Conservation (phyloP, 2,329 filamentous ascomycete genomes). For the Colletotrichum spinosum region DNA sequence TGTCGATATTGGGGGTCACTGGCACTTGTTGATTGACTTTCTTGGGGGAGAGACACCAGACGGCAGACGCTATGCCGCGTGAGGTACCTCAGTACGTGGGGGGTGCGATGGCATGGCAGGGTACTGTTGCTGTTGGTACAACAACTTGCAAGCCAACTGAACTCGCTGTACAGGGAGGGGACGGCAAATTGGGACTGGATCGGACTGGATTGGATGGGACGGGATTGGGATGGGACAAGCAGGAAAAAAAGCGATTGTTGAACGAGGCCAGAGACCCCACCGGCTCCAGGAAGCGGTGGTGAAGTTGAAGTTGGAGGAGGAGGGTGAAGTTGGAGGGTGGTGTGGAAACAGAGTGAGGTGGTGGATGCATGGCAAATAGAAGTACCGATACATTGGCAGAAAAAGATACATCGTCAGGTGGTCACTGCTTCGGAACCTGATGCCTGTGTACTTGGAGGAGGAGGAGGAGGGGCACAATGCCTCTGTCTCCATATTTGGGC, state of each 20-base stretch:
- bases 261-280: constrained; percentile 38
- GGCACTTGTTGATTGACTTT: constrained; percentile 37
- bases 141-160: too few relatives aligned
- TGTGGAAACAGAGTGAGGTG: background rate
- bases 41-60: constrained; percentile 33
- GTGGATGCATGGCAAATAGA: background rate
- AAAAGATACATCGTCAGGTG: constrained; percentile 6
- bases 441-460: too few relatives aligned
- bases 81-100: too few relatives aligned
- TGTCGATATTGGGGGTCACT: constrained; percentile 36
- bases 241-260: constrained; percentile 39
- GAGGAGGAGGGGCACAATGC: too few relatives aligned
- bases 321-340: constrained; percentile 3
- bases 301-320: constrained; percentile 15
- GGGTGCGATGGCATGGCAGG: too few relatives aligned
- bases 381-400: constrained; percentile 20
- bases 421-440: too few relatives aligned
- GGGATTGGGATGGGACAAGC: constrained; percentile 29
- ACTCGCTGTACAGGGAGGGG: too few relatives aligned
- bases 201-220: constrained; percentile 29
- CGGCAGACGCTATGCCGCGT: too few relatives aligned
- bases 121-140: too few relatives aligned
- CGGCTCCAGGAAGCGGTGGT: constrained; percentile 35
- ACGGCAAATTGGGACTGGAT: background rate
- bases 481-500: too few relatives aligned